Evolutionary conservation across 2,329 filamentous ascomycete species (phyloP).

Genomic region (Gnomoniopsis sp.): DNA sequence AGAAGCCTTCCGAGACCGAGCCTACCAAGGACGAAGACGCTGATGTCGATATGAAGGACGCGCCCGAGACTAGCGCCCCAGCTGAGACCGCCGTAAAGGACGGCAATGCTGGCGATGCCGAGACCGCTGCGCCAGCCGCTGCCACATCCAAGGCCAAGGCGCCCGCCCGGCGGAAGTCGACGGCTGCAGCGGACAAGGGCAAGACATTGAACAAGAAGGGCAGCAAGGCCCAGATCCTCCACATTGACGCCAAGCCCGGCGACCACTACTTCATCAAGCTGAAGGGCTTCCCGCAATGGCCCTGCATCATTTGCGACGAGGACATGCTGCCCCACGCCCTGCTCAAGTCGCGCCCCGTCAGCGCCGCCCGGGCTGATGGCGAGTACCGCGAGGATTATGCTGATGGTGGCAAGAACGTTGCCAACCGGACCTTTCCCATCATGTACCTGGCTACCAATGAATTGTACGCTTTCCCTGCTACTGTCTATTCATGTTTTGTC

Average conservation of each 20-base stretch:
- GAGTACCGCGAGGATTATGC: constrained; percentile 83
- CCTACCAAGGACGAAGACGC: constrained; percentile 24
- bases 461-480: constrained; percentile 67
- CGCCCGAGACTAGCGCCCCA: constrained; percentile 51
- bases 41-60: constrained; percentile 68
- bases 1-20: constrained; percentile 26
- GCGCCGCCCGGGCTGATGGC: constrained; percentile 76
- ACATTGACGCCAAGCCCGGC: constrained; percentile 81
- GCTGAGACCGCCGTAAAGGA: constrained; percentile 31
- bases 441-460: constrained; percentile 96
- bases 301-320: constrained; percentile 89
- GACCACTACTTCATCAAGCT: constrained; percentile 90
- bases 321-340: constrained; percentile 83
- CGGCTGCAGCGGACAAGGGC: constrained; percentile 59
- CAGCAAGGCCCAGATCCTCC: constrained; percentile 66
- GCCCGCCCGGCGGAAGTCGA: constrained; percentile 70
- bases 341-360: constrained; percentile 75
- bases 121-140: constrained; percentile 29
- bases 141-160: constrained; percentile 40
- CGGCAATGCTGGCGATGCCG: constrained; percentile 26
- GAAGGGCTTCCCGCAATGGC: constrained; percentile 94
- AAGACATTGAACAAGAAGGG: constrained; percentile 87
- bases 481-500: not conserved
- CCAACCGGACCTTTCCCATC: constrained; percentile 84
- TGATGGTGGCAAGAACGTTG: constrained; percentile 80